phyloP scores from a whole-genome alignment of 192 early-diverging fungal species.

The Obelidium mucronatum region DNA sequence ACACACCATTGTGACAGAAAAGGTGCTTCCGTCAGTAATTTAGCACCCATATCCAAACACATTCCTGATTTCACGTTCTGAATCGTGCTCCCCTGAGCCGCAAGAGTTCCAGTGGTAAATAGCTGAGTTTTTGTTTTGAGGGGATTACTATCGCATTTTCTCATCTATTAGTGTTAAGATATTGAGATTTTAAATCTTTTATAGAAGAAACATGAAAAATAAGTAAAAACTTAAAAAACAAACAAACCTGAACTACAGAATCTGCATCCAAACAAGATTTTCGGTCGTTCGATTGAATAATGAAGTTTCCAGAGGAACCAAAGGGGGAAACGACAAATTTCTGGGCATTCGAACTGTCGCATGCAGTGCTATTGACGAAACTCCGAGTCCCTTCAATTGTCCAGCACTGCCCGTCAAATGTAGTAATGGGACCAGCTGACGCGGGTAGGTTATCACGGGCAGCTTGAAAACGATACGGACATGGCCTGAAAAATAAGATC shows the following conservation, averaged over 20 bases:
- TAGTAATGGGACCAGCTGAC: neutral
- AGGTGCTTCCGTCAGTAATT: neutral
- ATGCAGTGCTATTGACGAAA: neutral
- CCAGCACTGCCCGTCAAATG: constrained; percentile 24
- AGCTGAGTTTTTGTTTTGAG: constrained; percentile 1
- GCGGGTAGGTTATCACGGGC: no score
- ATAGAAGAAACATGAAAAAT: neutral
- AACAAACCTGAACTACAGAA: constrained; percentile 10
- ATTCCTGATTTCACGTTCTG: constrained; percentile 10
- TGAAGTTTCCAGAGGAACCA: constrained; percentile 4
- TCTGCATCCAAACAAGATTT: neutral
- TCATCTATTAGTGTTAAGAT: no score
- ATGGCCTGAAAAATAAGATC: no score
- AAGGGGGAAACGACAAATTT: neutral
- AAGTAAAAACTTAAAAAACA: no score
- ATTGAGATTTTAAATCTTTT: neutral
- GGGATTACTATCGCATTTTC: neutral
- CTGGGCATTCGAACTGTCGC: neutral
- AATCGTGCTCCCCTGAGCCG: neutral
- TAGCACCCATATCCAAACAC: constrained; percentile 20
- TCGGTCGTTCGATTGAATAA: neutral
- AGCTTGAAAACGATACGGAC: no score
- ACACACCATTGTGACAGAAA: constrained; percentile 13
- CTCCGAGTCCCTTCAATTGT: neutral
- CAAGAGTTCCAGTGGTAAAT: neutral